phyloP scores from a whole-genome alignment of 176 grass and related monocot species.

The Hyparrhenia diplandra region DNA sequence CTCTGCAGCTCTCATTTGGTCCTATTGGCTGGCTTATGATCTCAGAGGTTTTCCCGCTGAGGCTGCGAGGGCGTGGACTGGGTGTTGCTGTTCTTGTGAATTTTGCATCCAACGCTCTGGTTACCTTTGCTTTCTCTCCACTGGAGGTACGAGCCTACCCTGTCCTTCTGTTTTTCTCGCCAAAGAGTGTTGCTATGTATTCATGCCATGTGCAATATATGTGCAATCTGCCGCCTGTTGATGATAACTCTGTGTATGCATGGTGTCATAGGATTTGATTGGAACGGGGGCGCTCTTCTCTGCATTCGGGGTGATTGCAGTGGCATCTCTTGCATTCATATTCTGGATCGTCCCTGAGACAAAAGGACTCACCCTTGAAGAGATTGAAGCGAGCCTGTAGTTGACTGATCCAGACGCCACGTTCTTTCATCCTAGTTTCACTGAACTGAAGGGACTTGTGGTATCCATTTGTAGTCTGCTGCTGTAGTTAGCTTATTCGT shows the following conservation, averaged over 20 bases:
- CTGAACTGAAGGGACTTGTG: not conserved
- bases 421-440: not conserved
- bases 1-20: slow-evolving; percentile 85
- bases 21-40: slow-evolving; percentile 99
- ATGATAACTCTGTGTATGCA: not conserved
- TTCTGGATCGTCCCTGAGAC: slow-evolving; percentile 83
- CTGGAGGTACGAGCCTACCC: slow-evolving; percentile 63
- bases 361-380: slow-evolving; percentile 88
- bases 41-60: slow-evolving; percentile 85
- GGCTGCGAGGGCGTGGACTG: slow-evolving; percentile 75
- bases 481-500: not conserved
- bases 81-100: slow-evolving; percentile 89
- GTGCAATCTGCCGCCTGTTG: not conserved
- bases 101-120: slow-evolving; percentile 84
- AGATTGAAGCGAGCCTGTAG: slow-evolving; percentile 88
- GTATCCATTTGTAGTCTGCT: not conserved
- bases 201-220: not conserved
- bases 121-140: slow-evolving; percentile 96
- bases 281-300: slow-evolving; percentile 77
- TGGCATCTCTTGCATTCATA: slow-evolving; percentile 78
- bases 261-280: slow-evolving; percentile 56
- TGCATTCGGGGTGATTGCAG: slow-evolving; percentile 70
- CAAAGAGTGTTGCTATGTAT: not conserved
- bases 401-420: not conserved
- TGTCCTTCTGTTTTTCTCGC: not conserved